Base-by-base conservation (phyloP, 345 rosid genomes). In the Bretschneidera sinensis region DNA sequence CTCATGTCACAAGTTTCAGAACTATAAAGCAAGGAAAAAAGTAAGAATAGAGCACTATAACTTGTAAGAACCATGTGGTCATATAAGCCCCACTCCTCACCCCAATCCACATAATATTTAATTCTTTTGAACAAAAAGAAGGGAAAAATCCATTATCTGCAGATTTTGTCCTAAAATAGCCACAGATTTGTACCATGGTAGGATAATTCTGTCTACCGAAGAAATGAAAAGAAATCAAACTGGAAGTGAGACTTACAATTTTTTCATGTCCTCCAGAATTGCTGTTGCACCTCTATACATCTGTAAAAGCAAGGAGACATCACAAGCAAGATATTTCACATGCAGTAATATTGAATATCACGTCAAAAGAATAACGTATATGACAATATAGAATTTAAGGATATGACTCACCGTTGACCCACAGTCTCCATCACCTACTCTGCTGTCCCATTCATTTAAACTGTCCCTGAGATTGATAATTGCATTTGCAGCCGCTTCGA, bases 401-500 rank as follows among this genome's bases (percentile, higher is more conserved):
- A 61, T 24, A 59, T 57, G 55, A 82, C 97, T 83, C 69, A 94
- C 99, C 0, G 95, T 94, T 57, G 97, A 89, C 43, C 99, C 99
- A 74, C 99, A 94, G 66, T 94, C 99, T 18, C 92, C 97, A 76
- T 94, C 99, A 57, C 99, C 99, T 14, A 85, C 97, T 84, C 73
- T 90, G 79, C 89, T 68, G 71, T 94, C 99, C 99, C 97, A 90
- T 63, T 87, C 96, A 67, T 94, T 90, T 76, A 94, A 78, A 69
- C 76, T 75, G 50, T 88, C 97, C 71, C 65, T 84, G 22, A 94
- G 74, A 65, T 71, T 63, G 18, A 84, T 76, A 43, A 86, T 53
- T 53, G 85, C 97, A 67, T 78, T 83, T 52, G 84, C 78, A 62
- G 95, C 97, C 60, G 95, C 95, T 73, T 86, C 87, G 62, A 94